Conservation (phyloP, 2,329 filamentous ascomycete species). For the Metarhizium rileyi region DNA sequence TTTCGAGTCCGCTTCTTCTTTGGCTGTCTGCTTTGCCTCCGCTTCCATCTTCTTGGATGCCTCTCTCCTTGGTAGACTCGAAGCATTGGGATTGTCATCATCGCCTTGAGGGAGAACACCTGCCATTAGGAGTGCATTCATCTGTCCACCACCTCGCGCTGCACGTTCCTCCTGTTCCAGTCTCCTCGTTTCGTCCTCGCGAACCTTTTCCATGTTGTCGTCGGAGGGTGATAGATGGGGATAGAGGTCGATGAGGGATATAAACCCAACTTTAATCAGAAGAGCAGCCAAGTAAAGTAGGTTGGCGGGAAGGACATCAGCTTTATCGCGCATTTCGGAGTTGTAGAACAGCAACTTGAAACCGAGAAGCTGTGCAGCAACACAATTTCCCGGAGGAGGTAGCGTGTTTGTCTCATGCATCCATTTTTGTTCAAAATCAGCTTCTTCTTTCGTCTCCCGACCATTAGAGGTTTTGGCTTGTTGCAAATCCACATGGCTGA, state of each 20-base stretch:
- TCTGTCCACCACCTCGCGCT: conserved; percentile 58
- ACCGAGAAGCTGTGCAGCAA: conserved; percentile 87
- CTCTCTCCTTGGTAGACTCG: conserved; percentile 39
- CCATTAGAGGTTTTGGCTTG: conserved; percentile 29
- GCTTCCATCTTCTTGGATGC: conserved; percentile 39
- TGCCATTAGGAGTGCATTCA: conserved; percentile 80
- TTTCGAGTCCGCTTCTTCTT: conserved; percentile 37
- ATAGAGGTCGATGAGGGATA: conserved; percentile 84
- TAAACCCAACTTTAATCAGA: conserved; percentile 93
- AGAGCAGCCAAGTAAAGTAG: conserved; percentile 85
- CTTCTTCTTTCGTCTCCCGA: conserved; percentile 34
- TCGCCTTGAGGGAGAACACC: conserved; percentile 58
- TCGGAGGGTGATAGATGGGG: conserved; percentile 84
- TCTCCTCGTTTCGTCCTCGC: conserved; percentile 60
- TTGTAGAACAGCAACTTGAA: conserved; percentile 97
- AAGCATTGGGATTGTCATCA: conserved; percentile 57
- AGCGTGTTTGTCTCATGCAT: conserved; percentile 71
- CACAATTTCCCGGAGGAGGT: conserved; percentile 76
- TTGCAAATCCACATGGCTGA: conserved; percentile 48
- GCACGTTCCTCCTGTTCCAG: conserved; percentile 68
- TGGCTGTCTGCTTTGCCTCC: conserved; percentile 36
- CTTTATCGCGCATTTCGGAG: conserved; percentile 62
- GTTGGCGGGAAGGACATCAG: conserved; percentile 79
- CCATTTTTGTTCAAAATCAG: conserved; percentile 58
- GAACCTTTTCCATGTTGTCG: conserved; percentile 68